Conservation (phyloP, 805 yeast species). For the Ogataea allantospora region DNA sequence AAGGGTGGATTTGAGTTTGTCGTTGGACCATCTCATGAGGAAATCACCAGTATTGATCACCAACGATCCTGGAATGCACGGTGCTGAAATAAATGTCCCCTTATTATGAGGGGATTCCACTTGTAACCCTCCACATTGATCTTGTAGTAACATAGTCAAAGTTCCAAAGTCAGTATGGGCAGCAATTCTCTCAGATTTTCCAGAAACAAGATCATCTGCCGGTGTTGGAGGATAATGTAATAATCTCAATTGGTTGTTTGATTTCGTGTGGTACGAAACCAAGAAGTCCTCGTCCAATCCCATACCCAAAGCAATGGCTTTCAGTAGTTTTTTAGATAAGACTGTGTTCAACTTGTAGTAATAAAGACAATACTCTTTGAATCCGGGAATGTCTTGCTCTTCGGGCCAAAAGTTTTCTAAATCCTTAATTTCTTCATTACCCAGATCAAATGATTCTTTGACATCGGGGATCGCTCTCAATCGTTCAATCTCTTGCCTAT, state of each 20-base stretch:
- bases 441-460: conserved; percentile 36
- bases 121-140: conserved; percentile 38
- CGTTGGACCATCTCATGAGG: conserved; percentile 39
- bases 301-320: conserved; percentile 32
- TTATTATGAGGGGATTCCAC: conserved; percentile 33
- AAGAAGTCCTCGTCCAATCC: conserved; percentile 31
- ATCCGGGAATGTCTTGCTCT: conserved; percentile 26
- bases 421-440: conserved; percentile 22
- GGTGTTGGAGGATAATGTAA: conserved; percentile 35
- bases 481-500: conserved; percentile 15
- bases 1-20: conserved; percentile 36
- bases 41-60: conserved; percentile 42
- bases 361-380: conserved; percentile 25
- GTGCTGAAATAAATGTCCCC: conserved; percentile 32
- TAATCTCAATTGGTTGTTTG: conserved; percentile 32
- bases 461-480: conserved; percentile 28
- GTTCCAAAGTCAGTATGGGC: conserved; percentile 41
- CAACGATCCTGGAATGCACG: conserved; percentile 32
- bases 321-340: conserved; percentile 28
- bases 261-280: conserved; percentile 23
- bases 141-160: conserved; percentile 37
- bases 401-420: conserved; percentile 27
- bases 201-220: conserved; percentile 27
- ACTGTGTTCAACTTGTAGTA: conserved; percentile 20
- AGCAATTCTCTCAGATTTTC: conserved; percentile 36